A percentile compares a stretch with the other conserved stretches of the same genome.
Conservation (phyloP, 352 stramenopile species). For the Thraustotheca clavata region DNA sequence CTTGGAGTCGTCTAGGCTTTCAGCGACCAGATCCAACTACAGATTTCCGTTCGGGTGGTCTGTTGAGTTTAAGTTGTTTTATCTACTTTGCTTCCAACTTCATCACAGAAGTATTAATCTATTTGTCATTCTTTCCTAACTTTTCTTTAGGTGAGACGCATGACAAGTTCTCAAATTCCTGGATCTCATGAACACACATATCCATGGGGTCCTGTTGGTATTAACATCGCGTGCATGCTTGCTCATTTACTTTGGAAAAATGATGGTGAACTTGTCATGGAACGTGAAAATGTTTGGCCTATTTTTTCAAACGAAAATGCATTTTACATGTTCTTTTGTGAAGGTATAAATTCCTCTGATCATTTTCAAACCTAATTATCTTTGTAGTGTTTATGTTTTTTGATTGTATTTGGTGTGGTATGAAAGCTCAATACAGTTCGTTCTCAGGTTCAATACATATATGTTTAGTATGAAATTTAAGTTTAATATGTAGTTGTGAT, state of each 20-base stretch:
- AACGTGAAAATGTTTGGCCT: constrained; percentile 57
- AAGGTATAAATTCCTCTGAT: constrained; percentile 25
- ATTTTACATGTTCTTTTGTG: constrained; percentile 71
- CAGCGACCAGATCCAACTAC: constrained; percentile 78
- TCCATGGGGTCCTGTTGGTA: constrained; percentile 70
- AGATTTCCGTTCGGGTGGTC: constrained; percentile 72
- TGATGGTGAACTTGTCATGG: constrained; percentile 56
- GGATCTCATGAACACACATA: constrained; percentile 76
- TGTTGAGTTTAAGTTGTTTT: constrained; percentile 71
- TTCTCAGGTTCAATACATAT: constrained; percentile 38
- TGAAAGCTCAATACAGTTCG: constrained; percentile 80
- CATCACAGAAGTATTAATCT: constrained; percentile 32
- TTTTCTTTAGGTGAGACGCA: constrained; percentile 25
- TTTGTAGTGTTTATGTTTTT: constrained; percentile 69
- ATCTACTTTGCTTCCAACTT: constrained; percentile 73
- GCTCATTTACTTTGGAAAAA: constrained; percentile 73
- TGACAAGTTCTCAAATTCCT: constrained; percentile 70
- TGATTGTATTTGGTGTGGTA: constrained; percentile 74
- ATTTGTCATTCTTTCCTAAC: not conserved
- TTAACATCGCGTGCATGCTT: constrained; percentile 82
- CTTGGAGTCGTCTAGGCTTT: constrained; percentile 75
- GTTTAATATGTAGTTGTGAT: constrained; percentile 43
- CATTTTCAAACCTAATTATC: not conserved
- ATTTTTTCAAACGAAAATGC: constrained; percentile 57
- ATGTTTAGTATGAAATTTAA: not conserved